phyloP scores from a whole-genome alignment of 148 eudicot species.

The Suaeda aralocaspica region DNA sequence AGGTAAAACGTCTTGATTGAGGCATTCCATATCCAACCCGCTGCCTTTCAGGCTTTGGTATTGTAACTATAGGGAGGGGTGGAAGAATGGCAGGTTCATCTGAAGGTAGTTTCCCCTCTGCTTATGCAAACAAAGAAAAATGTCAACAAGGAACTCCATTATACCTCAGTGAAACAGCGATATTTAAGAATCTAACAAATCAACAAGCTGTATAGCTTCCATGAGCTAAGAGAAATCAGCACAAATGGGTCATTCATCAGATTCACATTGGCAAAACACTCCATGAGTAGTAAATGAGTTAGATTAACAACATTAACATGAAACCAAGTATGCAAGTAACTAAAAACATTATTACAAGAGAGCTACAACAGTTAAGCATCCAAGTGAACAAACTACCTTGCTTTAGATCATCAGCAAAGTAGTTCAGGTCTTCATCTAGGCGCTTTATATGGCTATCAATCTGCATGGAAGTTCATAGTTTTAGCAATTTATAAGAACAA shows the following conservation, averaged over 20 bases:
- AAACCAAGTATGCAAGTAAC: neutral
- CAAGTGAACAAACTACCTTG: slow-evolving; percentile 55
- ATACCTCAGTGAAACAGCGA: too few relatives aligned
- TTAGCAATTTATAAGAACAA: too few relatives aligned
- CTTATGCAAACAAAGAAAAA: slow-evolving; percentile 16
- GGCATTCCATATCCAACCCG: slow-evolving; percentile 54
- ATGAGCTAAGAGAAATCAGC: too few relatives aligned
- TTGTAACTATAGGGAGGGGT: slow-evolving; percentile 56
- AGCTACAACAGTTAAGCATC: slow-evolving; percentile 5
- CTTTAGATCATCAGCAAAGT: slow-evolving; percentile 93
- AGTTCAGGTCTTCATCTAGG: slow-evolving; percentile 90
- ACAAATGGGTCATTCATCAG: neutral
- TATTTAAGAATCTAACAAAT: too few relatives aligned
- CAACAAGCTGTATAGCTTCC: neutral
- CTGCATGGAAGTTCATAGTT: slow-evolving; percentile 38
- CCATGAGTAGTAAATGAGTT: neutral
- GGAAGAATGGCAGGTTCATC: slow-evolving; percentile 92
- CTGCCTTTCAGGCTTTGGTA: slow-evolving; percentile 71
- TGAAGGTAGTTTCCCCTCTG: slow-evolving; percentile 89
- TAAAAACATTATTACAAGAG: neutral
- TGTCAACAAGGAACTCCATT: slow-evolving; percentile 13
- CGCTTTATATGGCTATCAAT: slow-evolving; percentile 98
- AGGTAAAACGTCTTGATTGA: slow-evolving; percentile 66
- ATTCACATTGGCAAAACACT: slow-evolving; percentile 1
- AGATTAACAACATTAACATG: neutral